Percentiles rank a stretch among this genome's conserved stretches.
Conservation (phyloP, 495 filamentous ascomycete genomes). For the Aspergillus steynii region DNA sequence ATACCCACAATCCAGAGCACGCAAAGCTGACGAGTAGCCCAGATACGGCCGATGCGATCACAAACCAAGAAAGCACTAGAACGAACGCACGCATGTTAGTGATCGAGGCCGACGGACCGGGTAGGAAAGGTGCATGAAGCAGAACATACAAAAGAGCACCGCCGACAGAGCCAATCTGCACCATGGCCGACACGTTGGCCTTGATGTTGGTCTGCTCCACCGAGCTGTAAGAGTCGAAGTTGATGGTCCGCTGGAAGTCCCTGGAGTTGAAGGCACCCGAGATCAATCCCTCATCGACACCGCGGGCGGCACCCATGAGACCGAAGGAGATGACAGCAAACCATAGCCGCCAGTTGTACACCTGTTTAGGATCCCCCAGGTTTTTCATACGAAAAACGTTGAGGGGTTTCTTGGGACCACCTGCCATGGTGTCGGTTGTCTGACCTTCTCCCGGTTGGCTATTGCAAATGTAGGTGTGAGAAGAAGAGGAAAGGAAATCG, state of each 20-base stretch:
- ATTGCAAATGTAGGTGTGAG: not conserved
- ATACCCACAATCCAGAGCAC: slow-evolving; percentile 67
- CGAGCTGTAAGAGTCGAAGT: slow-evolving; percentile 52
- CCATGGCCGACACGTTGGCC: slow-evolving; percentile 71
- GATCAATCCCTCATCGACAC: slow-evolving; percentile 72
- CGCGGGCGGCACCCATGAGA: slow-evolving; percentile 65
- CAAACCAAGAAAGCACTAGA: slow-evolving; percentile 61
- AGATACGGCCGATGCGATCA: slow-evolving; percentile 67
- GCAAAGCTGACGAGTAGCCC: slow-evolving; percentile 68
- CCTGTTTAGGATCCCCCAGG: slow-evolving; percentile 53
- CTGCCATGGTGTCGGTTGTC: slow-evolving; percentile 49
- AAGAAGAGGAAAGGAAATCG: not conserved
- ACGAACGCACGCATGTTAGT: not conserved
- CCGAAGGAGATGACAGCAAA: slow-evolving; percentile 67
- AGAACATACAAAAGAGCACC: slow-evolving; percentile 59
- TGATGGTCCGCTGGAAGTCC: slow-evolving; percentile 60
- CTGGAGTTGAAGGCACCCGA: slow-evolving; percentile 63
- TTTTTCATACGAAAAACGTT: slow-evolving; percentile 64
- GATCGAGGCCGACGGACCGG: not conserved
- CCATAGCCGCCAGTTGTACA: slow-evolving; percentile 67
- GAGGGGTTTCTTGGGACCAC: slow-evolving; percentile 63
- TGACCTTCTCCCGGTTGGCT: not conserved
- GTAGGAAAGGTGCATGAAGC: not conserved
- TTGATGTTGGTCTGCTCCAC: slow-evolving; percentile 61
- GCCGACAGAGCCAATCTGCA: slow-evolving; percentile 66